A percentile compares a stretch with the other conserved stretches of the same genome.
These are phyloP conservation scores for Hymenotorrendiella dingleyae DNA, from an alignment of 2,329 filamentous ascomycete genomes.

Conservation along the genomic window DNA sequence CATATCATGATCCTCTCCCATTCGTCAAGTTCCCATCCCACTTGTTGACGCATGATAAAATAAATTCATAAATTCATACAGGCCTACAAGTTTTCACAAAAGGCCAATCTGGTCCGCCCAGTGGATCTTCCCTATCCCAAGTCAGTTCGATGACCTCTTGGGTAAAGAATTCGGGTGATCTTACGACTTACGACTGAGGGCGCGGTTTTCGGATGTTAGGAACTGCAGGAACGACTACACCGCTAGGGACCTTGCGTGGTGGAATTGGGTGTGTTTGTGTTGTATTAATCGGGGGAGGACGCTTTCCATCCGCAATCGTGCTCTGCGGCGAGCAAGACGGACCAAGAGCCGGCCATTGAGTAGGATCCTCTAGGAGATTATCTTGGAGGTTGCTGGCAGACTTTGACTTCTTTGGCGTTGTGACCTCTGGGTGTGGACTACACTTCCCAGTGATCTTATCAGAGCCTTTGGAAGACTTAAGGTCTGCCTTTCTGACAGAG, in stretches of 20 bases:
- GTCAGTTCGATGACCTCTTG: constrained; percentile 2
- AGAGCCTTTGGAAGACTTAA: no score
- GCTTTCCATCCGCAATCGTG: constrained; percentile 19
- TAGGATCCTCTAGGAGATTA: constrained; percentile 8
- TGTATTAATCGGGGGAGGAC: constrained; percentile 7
- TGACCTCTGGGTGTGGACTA: no score
- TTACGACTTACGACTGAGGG: constrained; percentile 24
- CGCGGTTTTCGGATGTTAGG: constrained; percentile 16
- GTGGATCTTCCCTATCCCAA: constrained; percentile 5
- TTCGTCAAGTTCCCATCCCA: not conserved
- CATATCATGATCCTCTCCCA: no score
- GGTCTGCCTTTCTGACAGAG: not conserved
- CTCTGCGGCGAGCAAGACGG: constrained; percentile 13
- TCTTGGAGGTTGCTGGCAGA: constrained; percentile 3
- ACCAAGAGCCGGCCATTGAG: constrained; percentile 19
- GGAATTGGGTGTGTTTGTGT: constrained; percentile 2
- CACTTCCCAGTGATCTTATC: no score
- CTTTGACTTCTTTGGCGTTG: constrained; percentile 1
- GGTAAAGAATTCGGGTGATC: constrained; percentile 7
- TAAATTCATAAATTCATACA: not conserved
- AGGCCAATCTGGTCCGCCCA: constrained; percentile 15
- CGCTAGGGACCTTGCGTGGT: constrained; percentile 8
- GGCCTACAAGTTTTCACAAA: constrained; percentile 16
- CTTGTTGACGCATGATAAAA: no score
- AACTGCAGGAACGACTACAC: constrained; percentile 15